Evolutionary conservation across 164 flowering plant genomes (phyloP).

Genomic region (Annona squamosa): DNA sequence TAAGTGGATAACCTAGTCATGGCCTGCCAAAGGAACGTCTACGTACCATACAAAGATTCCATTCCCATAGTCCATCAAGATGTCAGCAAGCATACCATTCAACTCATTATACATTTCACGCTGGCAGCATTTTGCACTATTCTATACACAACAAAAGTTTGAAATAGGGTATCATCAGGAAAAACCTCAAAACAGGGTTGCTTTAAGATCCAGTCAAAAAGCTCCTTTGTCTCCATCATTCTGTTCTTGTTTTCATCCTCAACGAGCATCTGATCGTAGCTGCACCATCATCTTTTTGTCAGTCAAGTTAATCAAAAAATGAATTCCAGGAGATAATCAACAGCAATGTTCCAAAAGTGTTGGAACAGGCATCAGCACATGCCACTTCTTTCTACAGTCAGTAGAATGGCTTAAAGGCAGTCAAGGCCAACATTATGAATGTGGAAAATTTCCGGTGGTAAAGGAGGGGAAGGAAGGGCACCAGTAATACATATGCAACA

Average conservation of each 20-base stretch:
- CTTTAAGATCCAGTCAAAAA: constrained; percentile 93
- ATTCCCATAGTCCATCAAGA: neutral
- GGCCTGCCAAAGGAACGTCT: too few relatives aligned
- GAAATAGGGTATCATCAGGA: constrained; percentile 4
- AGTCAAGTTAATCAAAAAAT: neutral
- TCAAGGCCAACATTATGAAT: too few relatives aligned
- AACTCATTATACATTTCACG: neutral
- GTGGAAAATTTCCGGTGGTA: too few relatives aligned
- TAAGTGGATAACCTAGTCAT: too few relatives aligned
- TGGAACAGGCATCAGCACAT: too few relatives aligned
- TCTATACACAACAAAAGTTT: constrained; percentile 1
- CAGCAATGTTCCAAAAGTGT: too few relatives aligned
- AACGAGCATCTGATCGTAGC: constrained; percentile 91
- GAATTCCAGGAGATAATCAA: neutral
- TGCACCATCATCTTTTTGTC: constrained; percentile 23
- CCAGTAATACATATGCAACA: too few relatives aligned
- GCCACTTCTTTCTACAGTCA: too few relatives aligned
- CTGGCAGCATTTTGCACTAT: neutral
- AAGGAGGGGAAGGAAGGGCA: too few relatives aligned
- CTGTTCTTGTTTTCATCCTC: constrained; percentile 89
- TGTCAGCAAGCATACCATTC: neutral
- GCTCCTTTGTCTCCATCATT: constrained; percentile 92
- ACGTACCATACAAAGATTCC: too few relatives aligned
- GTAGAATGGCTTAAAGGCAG: too few relatives aligned
- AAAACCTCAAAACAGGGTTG: constrained; percentile 94